Evolutionary conservation across 257 asterid genomes (phyloP), one percentile per base, ranked within the genome.

Genomic region (Craterostigma plantagineum): DNA sequence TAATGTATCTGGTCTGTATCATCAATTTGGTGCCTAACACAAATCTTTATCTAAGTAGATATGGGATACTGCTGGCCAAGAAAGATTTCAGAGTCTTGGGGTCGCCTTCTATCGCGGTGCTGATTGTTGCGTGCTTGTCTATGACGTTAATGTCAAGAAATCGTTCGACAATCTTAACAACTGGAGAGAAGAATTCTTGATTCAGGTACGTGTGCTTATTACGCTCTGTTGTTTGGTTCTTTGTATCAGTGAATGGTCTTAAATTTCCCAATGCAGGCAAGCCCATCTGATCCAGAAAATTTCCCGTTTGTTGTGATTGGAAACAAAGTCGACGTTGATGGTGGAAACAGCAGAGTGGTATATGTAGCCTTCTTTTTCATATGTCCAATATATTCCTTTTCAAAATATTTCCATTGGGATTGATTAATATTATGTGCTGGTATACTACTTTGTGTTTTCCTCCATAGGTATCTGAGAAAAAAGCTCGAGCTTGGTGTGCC

Each of bases 21-120:
- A 42, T 18, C 12, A 7, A 8, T 7, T 11, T 38, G 54, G 35
- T 42, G 8, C 8, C 50, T 38, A 37, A 23, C 45, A 45, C 35
- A n/a, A n/a, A n/a, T 48, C 42, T 37, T 14, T 38, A n/a, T 59
- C 45, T 49, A 33, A 54, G 35, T 57, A 90, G 99, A 83, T 90
- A 56, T 90, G 99, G 99, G 99, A 90, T 57, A 90, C 99, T 38
- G 95, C 99, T 39, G 99, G 99, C 33, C 99, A 90, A 58, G 99
- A 90, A 59, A 77, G 99, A 48, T 90, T 90, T 71, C 99, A 90
- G 61, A 90, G 99, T 60, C 99, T 90, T 52, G 99, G 99, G 45
- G 99, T 90, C 57, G 99, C 99, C 17, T 90, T 90, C 58, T 90
- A 90, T 67, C 95, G 99, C 1, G 99, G 99, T 49, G 99, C 99